These are phyloP conservation scores for Picochlorum sp. DNA, from an alignment of 139 green algal genomes.

Conservation along the genomic window DNA sequence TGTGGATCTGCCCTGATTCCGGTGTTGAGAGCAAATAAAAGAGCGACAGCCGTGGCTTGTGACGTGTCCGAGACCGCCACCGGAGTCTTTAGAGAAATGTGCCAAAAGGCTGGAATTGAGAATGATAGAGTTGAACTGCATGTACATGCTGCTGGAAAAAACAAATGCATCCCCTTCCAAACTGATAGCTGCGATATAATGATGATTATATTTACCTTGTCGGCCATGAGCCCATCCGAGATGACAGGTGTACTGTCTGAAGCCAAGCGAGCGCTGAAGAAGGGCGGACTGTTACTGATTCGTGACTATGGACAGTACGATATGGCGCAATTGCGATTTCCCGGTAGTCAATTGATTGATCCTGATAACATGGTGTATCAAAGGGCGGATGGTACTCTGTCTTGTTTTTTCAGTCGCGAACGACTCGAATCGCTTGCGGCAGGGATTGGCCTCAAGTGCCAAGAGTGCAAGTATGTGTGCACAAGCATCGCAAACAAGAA, in stretches of 20 bases:
- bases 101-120: background rate
- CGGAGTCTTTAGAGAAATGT: background rate
- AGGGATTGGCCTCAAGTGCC: conserved; percentile 35
- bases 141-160: background rate
- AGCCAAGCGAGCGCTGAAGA: conserved; percentile 26
- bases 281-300: conserved; percentile 52
- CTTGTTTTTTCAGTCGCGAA: conserved; percentile 63
- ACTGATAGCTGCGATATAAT: conserved; percentile 29
- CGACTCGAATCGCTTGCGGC: conserved; percentile 24
- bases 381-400: conserved; percentile 49
- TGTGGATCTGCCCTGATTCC: background rate
- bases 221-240: conserved; percentile 34
- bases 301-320: conserved; percentile 72
- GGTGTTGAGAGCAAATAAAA: conserved; percentile 8
- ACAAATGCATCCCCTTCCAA: conserved; percentile 7
- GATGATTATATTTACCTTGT: conserved; percentile 74
- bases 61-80: background rate
- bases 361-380: background rate
- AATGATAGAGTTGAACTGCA: background rate
- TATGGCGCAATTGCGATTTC: conserved; percentile 44
- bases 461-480: conserved; percentile 50
- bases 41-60: background rate
- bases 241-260: conserved; percentile 21
- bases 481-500: conserved; percentile 53
- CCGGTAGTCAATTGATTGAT: conserved; percentile 3